Evolutionary conservation across 805 yeast genomes (phyloP), one percentile per base, ranked within the genome.

Genomic region (Starmera amethionina): DNA sequence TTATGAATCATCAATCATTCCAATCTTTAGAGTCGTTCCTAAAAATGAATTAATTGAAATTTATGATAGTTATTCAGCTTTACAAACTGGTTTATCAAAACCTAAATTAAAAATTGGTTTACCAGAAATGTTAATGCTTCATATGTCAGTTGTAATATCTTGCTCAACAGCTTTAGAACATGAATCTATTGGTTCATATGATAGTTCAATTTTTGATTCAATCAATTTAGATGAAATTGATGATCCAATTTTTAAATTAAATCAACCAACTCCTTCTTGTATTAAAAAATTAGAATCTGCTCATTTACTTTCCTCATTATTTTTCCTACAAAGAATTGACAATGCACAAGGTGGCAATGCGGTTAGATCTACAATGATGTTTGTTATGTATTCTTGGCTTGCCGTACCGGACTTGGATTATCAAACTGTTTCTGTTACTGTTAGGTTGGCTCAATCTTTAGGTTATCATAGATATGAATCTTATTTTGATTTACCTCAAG

Each of bases 381-480:
- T 79, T 34, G 54, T 69, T 44, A 48, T 49, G 10, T 56, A 60
- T 30, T 45, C 60, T 15, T 50, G 52, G 12, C 54, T 55, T 25
- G 41, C 51, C 36, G 65, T 68, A 35, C 53, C 66, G 3, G 72
- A 70, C 37, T 57, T 67, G 13, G 63, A 68, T 3, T 62, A 59
- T 38, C 55, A 63, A 35, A 49, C 74, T 14, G 49, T 64, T 7
- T 52, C 72, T 2, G 61, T 68, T 4, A 72, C 76, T 3, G 59
- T 72, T 6, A 60, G 77, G 43, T 66, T 67, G 43, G 79, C 78
- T 0, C 69, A 67, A 34, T 76, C 72, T 27, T 46, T 75, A 49
- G 82, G 82, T 0, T 58, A 79, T 13, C 73, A 78, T 47, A 55
- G 73, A 34, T 56, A 50, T 8, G 79, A 73, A 31, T 47, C 67